Conservation (phyloP, 2,329 filamentous ascomycete genomes). For the Rutstroemia sydowiana region DNA sequence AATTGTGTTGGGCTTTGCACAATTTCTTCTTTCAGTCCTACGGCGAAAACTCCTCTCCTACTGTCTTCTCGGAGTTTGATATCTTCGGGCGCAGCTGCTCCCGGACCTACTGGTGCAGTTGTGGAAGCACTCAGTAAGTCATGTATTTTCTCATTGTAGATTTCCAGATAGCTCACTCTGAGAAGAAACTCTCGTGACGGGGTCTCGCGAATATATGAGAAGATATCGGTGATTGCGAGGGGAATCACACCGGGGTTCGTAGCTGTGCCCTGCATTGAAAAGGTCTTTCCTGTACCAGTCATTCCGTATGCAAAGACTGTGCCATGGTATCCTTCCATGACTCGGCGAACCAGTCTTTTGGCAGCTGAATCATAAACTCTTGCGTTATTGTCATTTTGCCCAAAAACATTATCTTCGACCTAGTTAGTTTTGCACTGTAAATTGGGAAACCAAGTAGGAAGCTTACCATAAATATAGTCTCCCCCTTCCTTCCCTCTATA, state of each 20-base stretch:
- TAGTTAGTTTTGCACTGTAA: conserved; percentile 16
- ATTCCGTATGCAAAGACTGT: conserved; percentile 98
- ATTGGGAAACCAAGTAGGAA: background rate
- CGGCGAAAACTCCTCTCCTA: conserved; percentile 94
- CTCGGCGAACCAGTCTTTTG: conserved; percentile 86
- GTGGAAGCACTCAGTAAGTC: conserved; percentile 77
- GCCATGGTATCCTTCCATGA: conserved; percentile 98
- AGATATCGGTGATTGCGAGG: conserved; percentile 95
- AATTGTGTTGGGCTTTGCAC: conserved; percentile 96
- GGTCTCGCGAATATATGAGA: conserved; percentile 97
- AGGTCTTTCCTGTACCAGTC: conserved; percentile 98
- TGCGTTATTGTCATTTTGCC: conserved; percentile 86
- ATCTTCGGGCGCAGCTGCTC: conserved; percentile 65
- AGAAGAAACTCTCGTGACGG: conserved; percentile 89
- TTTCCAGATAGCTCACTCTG: conserved; percentile 95
- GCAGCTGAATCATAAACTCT: conserved; percentile 91
- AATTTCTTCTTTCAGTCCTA: conserved; percentile 93
- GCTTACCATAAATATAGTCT: conserved; percentile 82
- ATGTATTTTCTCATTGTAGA: conserved; percentile 97
- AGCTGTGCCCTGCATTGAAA: conserved; percentile 98
- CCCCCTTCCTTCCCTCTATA: conserved; percentile 86
- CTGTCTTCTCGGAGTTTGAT: conserved; percentile 96
- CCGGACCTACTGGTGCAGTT: conserved; percentile 44
- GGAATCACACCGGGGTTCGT: conserved; percentile 95
- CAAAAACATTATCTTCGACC: conserved; percentile 83